Evolutionary conservation across 345 rosid genomes (phyloP).

Genomic region (Populus deltoides): DNA sequence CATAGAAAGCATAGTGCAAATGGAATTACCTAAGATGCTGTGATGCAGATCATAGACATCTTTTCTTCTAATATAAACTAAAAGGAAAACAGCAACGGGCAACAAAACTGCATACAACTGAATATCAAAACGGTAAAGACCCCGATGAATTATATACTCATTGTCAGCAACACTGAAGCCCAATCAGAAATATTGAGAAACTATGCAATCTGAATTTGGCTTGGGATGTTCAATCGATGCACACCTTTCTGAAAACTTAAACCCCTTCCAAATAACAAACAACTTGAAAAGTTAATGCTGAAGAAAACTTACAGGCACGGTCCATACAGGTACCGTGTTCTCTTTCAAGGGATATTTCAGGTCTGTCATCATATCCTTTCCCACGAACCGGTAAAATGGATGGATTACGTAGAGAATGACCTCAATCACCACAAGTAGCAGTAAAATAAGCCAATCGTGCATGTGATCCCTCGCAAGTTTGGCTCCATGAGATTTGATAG

Average conservation of each 20-base stretch:
- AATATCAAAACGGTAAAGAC: constrained; percentile 14
- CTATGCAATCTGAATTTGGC: neutral
- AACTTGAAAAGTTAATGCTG: neutral
- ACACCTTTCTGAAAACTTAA: neutral
- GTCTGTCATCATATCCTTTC: constrained; percentile 72
- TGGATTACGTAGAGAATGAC: constrained; percentile 39
- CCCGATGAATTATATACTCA: neutral
- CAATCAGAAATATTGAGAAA: neutral
- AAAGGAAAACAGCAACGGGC: constrained; percentile 50
- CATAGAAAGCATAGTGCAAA: neutral
- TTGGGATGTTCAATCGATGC: neutral
- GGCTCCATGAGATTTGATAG: constrained; percentile 57
- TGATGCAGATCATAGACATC: constrained; percentile 84
- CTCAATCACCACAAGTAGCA: constrained; percentile 48
- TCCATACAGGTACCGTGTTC: constrained; percentile 69
- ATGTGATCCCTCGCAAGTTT: constrained; percentile 53
- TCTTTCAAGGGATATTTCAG: constrained; percentile 71
- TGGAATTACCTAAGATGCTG: constrained; percentile 50
- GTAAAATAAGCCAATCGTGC: constrained; percentile 76
- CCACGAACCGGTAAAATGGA: constrained; percentile 80
- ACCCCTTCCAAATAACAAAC: neutral
- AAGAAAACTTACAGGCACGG: constrained; percentile 54
- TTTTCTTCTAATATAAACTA: constrained; percentile 50
- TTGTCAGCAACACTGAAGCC: neutral
- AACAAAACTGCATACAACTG: constrained; percentile 55